Evolutionary conservation across 371 early-diverging fungal genomes (phyloP).

Genomic region (Blakeslea trispora): DNA sequence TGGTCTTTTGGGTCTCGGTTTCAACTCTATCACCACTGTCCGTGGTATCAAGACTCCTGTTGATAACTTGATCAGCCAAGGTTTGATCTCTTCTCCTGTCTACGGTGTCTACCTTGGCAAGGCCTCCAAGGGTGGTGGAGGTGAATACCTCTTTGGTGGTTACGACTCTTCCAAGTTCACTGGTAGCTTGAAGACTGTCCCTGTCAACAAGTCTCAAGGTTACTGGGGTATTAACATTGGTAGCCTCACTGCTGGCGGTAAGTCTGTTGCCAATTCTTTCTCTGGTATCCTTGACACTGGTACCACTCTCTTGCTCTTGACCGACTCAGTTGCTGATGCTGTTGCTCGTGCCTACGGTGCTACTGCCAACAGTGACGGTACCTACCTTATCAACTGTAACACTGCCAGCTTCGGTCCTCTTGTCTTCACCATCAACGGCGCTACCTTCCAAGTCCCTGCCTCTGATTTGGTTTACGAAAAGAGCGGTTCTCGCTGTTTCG

Average conservation of each 20-base stretch:
- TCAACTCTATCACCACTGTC: constrained; percentile 40
- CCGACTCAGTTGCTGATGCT: constrained; percentile 33
- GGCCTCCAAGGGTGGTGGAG: constrained; percentile 38
- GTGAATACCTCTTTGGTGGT: constrained; percentile 52
- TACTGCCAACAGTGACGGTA: constrained; percentile 24
- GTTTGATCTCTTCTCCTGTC: constrained; percentile 31
- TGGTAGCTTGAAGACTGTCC: constrained; percentile 52
- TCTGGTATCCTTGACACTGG: constrained; percentile 63
- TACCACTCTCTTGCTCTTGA: constrained; percentile 59
- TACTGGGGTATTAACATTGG: constrained; percentile 52
- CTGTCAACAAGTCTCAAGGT: constrained; percentile 36
- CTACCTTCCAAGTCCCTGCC: constrained; percentile 18
- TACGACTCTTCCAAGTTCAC: constrained; percentile 40
- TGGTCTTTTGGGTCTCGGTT: constrained; percentile 44
- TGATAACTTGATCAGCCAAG: constrained; percentile 44
- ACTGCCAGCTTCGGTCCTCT: constrained; percentile 19
- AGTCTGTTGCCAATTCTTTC: constrained; percentile 9
- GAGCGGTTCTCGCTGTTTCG: constrained; percentile 13
- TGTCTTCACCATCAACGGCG: constrained; percentile 15
- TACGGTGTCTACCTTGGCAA: constrained; percentile 33
- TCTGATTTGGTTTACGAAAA: constrained; percentile 19
- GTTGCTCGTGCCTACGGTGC: constrained; percentile 22
- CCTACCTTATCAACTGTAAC: constrained; percentile 21
- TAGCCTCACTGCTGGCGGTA: constrained; percentile 18
- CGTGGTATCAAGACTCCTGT: constrained; percentile 31